A percentile compares a stretch with the other conserved stretches of the same genome.
Evolutionary conservation across 495 filamentous ascomycete species (phyloP).

Genomic region (Aspergillus affinis): DNA sequence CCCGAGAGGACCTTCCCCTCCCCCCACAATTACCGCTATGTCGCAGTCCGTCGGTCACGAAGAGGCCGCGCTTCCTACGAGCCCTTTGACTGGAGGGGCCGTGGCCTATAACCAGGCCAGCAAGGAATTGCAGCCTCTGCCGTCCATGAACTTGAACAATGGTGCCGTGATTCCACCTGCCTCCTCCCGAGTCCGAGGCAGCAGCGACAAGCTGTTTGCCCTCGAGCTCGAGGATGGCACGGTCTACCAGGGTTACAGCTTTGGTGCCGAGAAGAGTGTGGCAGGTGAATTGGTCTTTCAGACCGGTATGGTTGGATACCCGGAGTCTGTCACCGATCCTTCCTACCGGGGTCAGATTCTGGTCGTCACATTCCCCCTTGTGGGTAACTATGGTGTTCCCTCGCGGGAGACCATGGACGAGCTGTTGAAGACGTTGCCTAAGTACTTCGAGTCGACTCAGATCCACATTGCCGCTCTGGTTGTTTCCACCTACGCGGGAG

Average conservation of each 20-base stretch:
- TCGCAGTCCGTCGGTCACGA: slow-evolving; percentile 32
- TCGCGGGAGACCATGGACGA: slow-evolving; percentile 78
- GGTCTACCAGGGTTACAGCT: slow-evolving; percentile 89
- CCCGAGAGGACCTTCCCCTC: slow-evolving; percentile 41
- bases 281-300: slow-evolving; percentile 98
- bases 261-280: slow-evolving; percentile 87
- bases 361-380: slow-evolving; percentile 85
- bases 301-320: slow-evolving; percentile 99
- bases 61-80: slow-evolving; percentile 35
- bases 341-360: slow-evolving; percentile 92
- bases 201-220: slow-evolving; percentile 61
- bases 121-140: slow-evolving; percentile 34
- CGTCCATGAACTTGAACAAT: slow-evolving; percentile 34
- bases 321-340: slow-evolving; percentile 90
- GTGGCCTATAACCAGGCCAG: slow-evolving; percentile 34
- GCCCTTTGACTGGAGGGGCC: slow-evolving; percentile 36
- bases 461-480: slow-evolving; percentile 93
- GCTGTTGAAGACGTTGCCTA: slow-evolving; percentile 77
- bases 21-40: slow-evolving; percentile 29
- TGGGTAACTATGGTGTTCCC: slow-evolving; percentile 95
- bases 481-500: slow-evolving; percentile 85
- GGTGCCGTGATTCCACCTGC: slow-evolving; percentile 52
- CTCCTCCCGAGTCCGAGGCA: slow-evolving; percentile 38
- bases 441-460: slow-evolving; percentile 85
- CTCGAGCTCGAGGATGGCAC: slow-evolving; percentile 90